phyloP scores from a whole-genome alignment of 2,329 filamentous ascomycete genomes.

The Penicillium glabrum region DNA sequence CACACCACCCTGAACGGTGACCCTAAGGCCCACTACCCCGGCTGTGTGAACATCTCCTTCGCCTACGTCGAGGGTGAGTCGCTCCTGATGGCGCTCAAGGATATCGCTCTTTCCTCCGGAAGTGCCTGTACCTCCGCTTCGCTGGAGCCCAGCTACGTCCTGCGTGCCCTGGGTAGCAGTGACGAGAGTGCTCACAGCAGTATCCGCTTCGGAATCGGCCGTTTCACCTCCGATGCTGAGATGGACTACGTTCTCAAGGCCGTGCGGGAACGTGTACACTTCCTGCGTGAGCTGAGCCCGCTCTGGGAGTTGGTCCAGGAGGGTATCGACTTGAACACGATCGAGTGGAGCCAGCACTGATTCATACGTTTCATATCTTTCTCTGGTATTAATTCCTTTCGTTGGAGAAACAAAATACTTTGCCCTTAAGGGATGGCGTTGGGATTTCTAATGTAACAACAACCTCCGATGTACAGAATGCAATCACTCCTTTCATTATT shows the following conservation, averaged over 20 bases:
- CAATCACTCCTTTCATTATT: slow-evolving; percentile 15
- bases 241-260: slow-evolving; percentile 98
- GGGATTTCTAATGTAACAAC: slow-evolving; percentile 22
- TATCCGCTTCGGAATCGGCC: slow-evolving; percentile 95
- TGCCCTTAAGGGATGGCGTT: slow-evolving; percentile 17
- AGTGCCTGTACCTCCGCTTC: slow-evolving; percentile 97
- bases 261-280: slow-evolving; percentile 84
- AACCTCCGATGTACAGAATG: slow-evolving; percentile 25
- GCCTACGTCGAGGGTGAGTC: slow-evolving; percentile 98
- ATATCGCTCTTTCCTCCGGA: slow-evolving; percentile 94
- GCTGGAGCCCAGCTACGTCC: slow-evolving; percentile 91
- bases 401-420: slow-evolving; percentile 14
- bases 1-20: slow-evolving; percentile 92
- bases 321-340: slow-evolving; percentile 90
- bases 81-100: slow-evolving; percentile 95
- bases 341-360: slow-evolving; percentile 97
- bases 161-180: slow-evolving; percentile 90
- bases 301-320: slow-evolving; percentile 98
- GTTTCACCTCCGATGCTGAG: slow-evolving; percentile 92
- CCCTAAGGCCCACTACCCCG: slow-evolving; percentile 79
- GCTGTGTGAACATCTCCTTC: slow-evolving; percentile 97
- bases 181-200: slow-evolving; percentile 98
- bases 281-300: slow-evolving; percentile 90
- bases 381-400: slow-evolving; percentile 20
- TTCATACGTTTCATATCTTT: slow-evolving; percentile 10